Base-by-base conservation (phyloP, 495 filamentous ascomycete species). In the Neurospora sp. region DNA sequence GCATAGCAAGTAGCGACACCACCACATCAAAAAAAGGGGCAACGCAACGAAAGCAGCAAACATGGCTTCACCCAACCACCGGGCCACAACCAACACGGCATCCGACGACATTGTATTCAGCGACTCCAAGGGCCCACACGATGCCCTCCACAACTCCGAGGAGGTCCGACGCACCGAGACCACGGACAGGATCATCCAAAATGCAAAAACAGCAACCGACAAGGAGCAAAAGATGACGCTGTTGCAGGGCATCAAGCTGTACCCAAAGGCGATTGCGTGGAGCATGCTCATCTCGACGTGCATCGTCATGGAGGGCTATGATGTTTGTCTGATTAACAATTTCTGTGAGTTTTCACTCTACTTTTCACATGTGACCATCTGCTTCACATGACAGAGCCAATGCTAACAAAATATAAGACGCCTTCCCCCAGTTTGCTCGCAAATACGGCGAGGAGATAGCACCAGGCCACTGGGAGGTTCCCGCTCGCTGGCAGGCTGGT, bases 401-500 rank as follows among this genome's bases (percentile, higher is more conserved):
- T 70, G 70, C 14, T 31, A 18, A 20, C 41, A 16, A 27, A 27
- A 31, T 5, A 1, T 31, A 70, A 83, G 83, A 87, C 75, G 86
- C 85, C 27, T 87, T 87, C 69, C 83, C 82, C 0, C 83, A 86
- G 76, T 94, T 93, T 84, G 91, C 90, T 76, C 80, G 80, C 73
- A 92, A 91, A 74, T 94, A 93, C 78, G 92, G 92, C 39, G 82
- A 88, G 71, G 76, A 82, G 74, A 71, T 86, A 14, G 65, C 83
- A 2, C 79, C 89, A 68, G 90, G 89, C n/a, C 76, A 80, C 4
- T 93, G 91, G 79, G 85, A 93, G 76, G 84, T 94, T 10, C 81
- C 91, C 18, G 91, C 92, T 16, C 78, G 89, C 72, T 95, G 92
- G 92, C 91, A 94, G 82, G 83, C 92, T 9, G 92, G 91, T 71